Base-by-base conservation (phyloP, 139 green algal genomes). In the Chlorella sp. region DNA sequence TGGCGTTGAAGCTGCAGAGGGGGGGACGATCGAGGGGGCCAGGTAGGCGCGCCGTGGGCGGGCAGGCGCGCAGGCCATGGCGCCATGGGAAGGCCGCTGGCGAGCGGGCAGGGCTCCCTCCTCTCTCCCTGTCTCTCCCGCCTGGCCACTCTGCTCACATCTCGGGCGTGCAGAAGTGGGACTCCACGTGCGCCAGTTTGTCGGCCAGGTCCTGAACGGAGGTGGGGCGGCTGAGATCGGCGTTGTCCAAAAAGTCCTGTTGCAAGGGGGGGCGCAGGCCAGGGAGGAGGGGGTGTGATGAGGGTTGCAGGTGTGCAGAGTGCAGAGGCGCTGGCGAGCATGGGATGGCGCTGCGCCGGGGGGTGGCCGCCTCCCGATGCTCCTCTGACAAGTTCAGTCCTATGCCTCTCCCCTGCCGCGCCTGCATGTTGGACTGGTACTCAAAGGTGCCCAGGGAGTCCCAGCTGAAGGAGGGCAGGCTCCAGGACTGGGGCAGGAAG, bases 391-490 rank as follows among this genome's bases (percentile, higher is more conserved):
- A n/a, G n/a, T n/a, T n/a, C n/a, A n/a, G n/a, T n/a, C n/a, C n/a
- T n/a, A n/a, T n/a, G n/a, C n/a, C n/a, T n/a, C n/a, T n/a, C n/a
- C n/a, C n/a, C n/a, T n/a, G n/a, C n/a, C n/a, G n/a, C n/a, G n/a
- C n/a, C n/a, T n/a, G n/a, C n/a, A n/a, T n/a, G n/a, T n/a, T n/a
- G n/a, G n/a, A n/a, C n/a, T n/a, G n/a, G n/a, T n/a, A n/a, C n/a
- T n/a, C 69, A 58, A 75, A 75, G 9, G 65, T 53, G 38, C 53
- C 69, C 53, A 75, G 40, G 33, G n/a, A 21, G 38, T 27, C 21
- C 69, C 69, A 75, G 69, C 55, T 53, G 29, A 75, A 75, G 51
- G 15, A 33, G 69, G 69, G n/a, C 14, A 14, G 8, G 69, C 38
- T n/a, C 69, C 69, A 75, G 38, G 36, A 31, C 21, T 27, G 21